phyloP scores from a whole-genome alignment of 1,284 basidiomycete species.

The Moniliella sp. region DNA sequence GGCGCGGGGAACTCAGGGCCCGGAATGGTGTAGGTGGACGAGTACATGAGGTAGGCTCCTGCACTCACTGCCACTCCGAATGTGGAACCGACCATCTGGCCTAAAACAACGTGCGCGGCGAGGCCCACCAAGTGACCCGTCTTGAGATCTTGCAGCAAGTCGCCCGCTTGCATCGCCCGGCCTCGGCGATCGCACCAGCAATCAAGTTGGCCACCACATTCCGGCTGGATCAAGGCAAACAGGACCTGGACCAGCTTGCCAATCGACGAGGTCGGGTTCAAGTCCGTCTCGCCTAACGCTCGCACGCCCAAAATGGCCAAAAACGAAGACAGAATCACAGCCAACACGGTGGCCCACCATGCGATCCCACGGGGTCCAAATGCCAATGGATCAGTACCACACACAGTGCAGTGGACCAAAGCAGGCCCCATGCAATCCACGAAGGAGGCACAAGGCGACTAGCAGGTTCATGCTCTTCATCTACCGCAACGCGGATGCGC shows the following conservation, averaged over 20 bases:
- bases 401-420: constrained; percentile 46
- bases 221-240: constrained; percentile 79
- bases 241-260: constrained; percentile 82
- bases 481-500: too few species aligned
- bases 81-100: constrained; percentile 40
- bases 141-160: constrained; percentile 94
- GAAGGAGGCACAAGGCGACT: constrained; percentile 56
- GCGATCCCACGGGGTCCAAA: constrained; percentile 65
- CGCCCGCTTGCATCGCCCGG: constrained; percentile 91
- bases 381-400: constrained; percentile 62
- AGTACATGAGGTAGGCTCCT: constrained; percentile 68
- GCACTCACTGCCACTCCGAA: constrained; percentile 63
- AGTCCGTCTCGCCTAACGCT: constrained; percentile 26
- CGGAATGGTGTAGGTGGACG: constrained; percentile 50
- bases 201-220: constrained; percentile 76
- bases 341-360: constrained; percentile 73
- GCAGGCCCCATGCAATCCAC: constrained; percentile 57
- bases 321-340: constrained; percentile 59
- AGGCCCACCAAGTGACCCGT: constrained; percentile 59
- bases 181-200: constrained; percentile 83
- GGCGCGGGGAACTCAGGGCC: constrained; percentile 81
- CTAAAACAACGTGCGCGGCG: constrained; percentile 33
- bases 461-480: constrained; percentile 58
- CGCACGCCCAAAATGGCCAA: constrained; percentile 52
- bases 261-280: constrained; percentile 50